Percentiles rank a stretch among this genome's conserved stretches.
phyloP scores from a whole-genome alignment of 2,329 filamentous ascomycete species.

The Monosporascus sp. region DNA sequence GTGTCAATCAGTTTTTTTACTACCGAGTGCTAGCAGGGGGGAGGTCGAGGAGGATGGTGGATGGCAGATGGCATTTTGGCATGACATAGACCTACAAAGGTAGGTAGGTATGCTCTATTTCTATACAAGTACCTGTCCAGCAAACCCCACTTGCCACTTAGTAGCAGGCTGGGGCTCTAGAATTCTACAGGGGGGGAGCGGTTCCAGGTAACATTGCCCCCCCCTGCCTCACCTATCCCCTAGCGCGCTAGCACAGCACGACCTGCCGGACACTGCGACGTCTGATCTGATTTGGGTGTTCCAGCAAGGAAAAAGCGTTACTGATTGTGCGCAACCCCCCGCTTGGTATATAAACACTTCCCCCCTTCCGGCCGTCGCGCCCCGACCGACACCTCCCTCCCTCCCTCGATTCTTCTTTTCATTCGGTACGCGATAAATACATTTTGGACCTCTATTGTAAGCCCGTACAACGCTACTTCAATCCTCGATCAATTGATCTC shows the following conservation, averaged over 20 bases:
- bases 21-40: too few species aligned
- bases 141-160: too few species aligned
- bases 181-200: too few species aligned
- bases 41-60: too few species aligned
- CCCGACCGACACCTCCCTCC: slow-evolving; percentile 34
- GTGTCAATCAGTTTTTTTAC: not conserved
- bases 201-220: not conserved
- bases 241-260: not conserved
- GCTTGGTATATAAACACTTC: slow-evolving; percentile 56
- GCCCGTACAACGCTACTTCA: slow-evolving; percentile 18
- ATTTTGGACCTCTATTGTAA: slow-evolving; percentile 9
- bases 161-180: too few species aligned
- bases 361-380: slow-evolving; percentile 49
- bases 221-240: not conserved
- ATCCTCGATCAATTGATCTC: slow-evolving; percentile 19
- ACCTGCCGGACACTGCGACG: slow-evolving; percentile 4
- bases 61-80: too few species aligned
- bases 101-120: too few species aligned
- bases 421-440: slow-evolving; percentile 15
- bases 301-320: slow-evolving; percentile 29
- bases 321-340: slow-evolving; percentile 53
- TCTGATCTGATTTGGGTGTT: slow-evolving; percentile 19
- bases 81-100: too few species aligned
- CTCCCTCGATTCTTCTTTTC: slow-evolving; percentile 32
- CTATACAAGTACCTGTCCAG: too few species aligned